Base-by-base conservation (phyloP, 768 basidiomycete genomes). In the Agrocybe praecox region DNA sequence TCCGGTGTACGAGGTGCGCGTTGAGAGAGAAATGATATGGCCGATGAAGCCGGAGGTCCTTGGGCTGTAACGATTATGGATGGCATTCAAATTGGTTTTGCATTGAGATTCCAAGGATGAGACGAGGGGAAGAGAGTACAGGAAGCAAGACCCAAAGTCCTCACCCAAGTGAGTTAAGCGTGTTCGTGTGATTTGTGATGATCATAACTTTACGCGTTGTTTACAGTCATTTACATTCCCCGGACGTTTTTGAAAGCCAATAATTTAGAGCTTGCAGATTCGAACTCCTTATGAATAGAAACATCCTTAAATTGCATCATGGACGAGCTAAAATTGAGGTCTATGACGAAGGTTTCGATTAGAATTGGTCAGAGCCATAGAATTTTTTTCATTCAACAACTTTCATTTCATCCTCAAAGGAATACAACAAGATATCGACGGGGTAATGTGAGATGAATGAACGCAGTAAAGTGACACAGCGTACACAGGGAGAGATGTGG, bases 11-110 rank as follows among this genome's bases (percentile, higher is more conserved):
- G 47, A 45, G 70, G 53, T 48, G 70, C 59, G 24, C 67, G 63
- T 29, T 68, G 67, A 24, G 73, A 61, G 17, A 85, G 72, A 59
- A 76, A 77, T 54, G 73, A 68, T 57, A 67, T 62, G 24, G 82
- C 81, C 44, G 81, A 75, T 36, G 82, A 80, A 40, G 72, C 70
- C 26, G 73, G 67, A 24, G 71, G 72, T 33, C 74, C 75, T 58
- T 80, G 79, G 29, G 80, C 65, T 26, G 75, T 74, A 48, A 85
- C 60, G 29, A 66, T 62, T 58, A 80, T 74, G 33, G 68, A 65
- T 59, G 65, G 51, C 66, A 69, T 67, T 45, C 58, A 59, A 54
- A 24, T 32, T 32, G n/a, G 48, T 34, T 14, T 40, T 40, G 36
- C n/a, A 14, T 40, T 4, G 14, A 40, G 14, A 40, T 6, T 12